Evolutionary conservation across 768 basidiomycete genomes (phyloP), one percentile per base, ranked within the genome.

Genomic region (Amanita jacksonii): DNA sequence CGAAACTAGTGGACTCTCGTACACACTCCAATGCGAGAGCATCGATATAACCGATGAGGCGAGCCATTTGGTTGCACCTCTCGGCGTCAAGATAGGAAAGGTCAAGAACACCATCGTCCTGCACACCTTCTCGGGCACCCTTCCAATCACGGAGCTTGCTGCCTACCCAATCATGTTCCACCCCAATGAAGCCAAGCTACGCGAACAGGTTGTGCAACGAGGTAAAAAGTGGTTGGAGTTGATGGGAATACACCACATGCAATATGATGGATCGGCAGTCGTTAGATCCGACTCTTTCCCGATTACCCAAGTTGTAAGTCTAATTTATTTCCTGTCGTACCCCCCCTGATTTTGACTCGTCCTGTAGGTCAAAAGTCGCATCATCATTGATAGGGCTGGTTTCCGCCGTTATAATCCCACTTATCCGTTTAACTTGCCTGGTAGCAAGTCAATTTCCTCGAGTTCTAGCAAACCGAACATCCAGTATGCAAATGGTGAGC

Each of bases 371-470:
- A 68, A 64, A 32, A 69, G 76, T 33, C 64, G 79, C 13, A 70
- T 80, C 43, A 79, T 81, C 76, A 61, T 81, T 33, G 79, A 81
- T 52, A 58, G 75, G 54, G 68, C 62, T 3, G 72, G 70, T 3
- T 80, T 80, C 65, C 66, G 67, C 36, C 65, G 70, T 27, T 54
- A 72, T 41, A 76, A 79, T 50, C 54, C 72, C 0, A 73, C 72
- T 52, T 76, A 77, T 52, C 51, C 59, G 16, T 67, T 72, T 51
- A 72, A 75, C 8, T 45, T 38, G 1, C 60, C 67, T 10, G 56
- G 0, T 55, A 56, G 7, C 58, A 60, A 57, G 16, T 12, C 19
- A 4, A 12, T 8, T 20, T 23, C 37, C 4, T 6, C 18, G 7
- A 19, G 16, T 2, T n/a, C 38, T 13, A 19, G 8, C 18, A 15